Conservation (phyloP, 768 basidiomycete genomes). For the Hortiboletus campestris region DNA sequence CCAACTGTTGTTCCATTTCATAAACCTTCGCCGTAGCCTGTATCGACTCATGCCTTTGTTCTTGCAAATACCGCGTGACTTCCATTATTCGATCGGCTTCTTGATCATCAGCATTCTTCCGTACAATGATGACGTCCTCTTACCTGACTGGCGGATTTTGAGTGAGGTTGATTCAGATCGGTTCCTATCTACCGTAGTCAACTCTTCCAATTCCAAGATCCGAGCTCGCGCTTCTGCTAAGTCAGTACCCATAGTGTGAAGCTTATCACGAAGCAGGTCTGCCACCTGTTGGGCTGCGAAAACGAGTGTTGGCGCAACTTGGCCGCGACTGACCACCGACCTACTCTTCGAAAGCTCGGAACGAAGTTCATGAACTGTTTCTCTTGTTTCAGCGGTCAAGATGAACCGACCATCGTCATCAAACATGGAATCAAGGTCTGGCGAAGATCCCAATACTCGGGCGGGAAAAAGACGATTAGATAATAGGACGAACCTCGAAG, state of each 20-base stretch:
- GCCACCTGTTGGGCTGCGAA: conserved; percentile 46
- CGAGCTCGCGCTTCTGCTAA: conserved; percentile 42
- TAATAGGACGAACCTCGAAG: conserved; percentile 27
- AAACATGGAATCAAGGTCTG: conserved; percentile 31
- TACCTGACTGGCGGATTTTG: conserved; percentile 28
- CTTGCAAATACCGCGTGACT: conserved; percentile 24
- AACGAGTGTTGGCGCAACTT: conserved; percentile 2
- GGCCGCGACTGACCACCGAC: conserved; percentile 2
- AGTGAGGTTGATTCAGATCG: conserved; percentile 18
- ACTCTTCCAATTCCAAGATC: conserved; percentile 37
- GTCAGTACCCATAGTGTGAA: conserved; percentile 41
- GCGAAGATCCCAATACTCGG: background rate
- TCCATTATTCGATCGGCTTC: conserved; percentile 23
- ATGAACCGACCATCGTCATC: conserved; percentile 28
- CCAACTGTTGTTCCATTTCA: conserved; percentile 30
- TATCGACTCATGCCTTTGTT: conserved; percentile 30
- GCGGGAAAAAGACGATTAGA: background rate
- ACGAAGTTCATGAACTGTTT: conserved; percentile 33
- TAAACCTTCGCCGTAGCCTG: conserved; percentile 19
- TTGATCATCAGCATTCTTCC: conserved; percentile 14
- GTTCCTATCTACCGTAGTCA: conserved; percentile 20
- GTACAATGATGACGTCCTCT: background rate
- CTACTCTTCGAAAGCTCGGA: conserved; percentile 36
- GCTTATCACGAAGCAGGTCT: conserved; percentile 47
- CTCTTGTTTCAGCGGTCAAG: conserved; percentile 25